Evolutionary conservation across 768 basidiomycete species (phyloP).

Genomic region (Pulveroboletus sp.): DNA sequence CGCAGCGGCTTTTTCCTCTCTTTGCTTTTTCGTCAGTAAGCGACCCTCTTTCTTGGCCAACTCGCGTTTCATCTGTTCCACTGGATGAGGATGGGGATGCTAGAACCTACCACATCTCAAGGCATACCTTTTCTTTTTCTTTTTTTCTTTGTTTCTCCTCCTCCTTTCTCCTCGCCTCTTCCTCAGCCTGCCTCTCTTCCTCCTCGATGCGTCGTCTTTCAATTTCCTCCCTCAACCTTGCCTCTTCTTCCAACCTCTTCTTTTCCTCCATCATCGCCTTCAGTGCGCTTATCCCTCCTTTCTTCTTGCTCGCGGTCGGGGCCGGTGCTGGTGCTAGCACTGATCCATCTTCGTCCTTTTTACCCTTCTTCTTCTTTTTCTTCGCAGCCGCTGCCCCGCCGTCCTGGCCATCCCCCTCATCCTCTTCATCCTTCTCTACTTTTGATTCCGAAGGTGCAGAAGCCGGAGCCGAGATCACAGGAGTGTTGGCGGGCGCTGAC

Average conservation of each 20-base stretch:
- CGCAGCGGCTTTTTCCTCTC: constrained; percentile 85
- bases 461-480: constrained; percentile 5
- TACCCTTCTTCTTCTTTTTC: constrained; percentile 76
- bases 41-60: constrained; percentile 91
- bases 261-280: constrained; percentile 92
- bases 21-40: constrained; percentile 95
- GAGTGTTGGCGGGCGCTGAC: constrained; percentile 28
- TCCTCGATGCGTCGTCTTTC: constrained; percentile 80
- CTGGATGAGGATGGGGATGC: background rate
- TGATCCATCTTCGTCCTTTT: constrained; percentile 70
- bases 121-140: constrained; percentile 78
- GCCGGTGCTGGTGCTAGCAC: constrained; percentile 38
- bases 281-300: constrained; percentile 74
- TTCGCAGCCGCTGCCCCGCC: constrained; percentile 49
- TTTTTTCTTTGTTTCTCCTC: constrained; percentile 81
- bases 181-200: constrained; percentile 73
- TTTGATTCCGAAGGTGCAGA: constrained; percentile 28
- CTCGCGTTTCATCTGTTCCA: constrained; percentile 75
- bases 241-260: constrained; percentile 84
- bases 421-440: constrained; percentile 49
- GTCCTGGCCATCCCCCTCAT: constrained; percentile 62
- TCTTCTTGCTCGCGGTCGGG: constrained; percentile 56
- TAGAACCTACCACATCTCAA: background rate
- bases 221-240: constrained; percentile 64
- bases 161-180: constrained; percentile 72